phyloP scores from a whole-genome alignment of 2,329 filamentous ascomycete species.

The Botrytis porri region DNA sequence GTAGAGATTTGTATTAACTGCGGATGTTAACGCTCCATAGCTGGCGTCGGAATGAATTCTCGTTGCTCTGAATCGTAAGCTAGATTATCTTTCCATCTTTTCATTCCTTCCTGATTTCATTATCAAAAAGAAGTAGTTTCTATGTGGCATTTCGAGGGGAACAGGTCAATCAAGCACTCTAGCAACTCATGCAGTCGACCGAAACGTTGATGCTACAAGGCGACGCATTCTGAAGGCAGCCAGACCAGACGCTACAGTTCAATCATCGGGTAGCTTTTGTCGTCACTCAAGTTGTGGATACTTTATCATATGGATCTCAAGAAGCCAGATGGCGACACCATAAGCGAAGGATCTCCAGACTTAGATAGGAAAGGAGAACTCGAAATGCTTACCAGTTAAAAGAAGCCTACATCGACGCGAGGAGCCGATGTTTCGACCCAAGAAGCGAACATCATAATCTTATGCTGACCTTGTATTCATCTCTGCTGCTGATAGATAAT shows the following conservation, averaged over 20 bases:
- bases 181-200: background rate
- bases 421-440: background rate
- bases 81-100: background rate
- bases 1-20: background rate
- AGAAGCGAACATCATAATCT: background rate
- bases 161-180: background rate
- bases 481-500: background rate
- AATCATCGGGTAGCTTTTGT: background rate
- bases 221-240: background rate
- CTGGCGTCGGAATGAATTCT: background rate
- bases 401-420: background rate
- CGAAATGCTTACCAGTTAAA: background rate
- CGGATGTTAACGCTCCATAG: background rate
- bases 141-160: background rate
- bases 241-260: background rate
- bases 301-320: background rate
- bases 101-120: background rate
- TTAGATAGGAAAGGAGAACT: background rate
- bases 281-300: background rate
- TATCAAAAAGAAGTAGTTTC: background rate
- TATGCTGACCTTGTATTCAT: background rate
- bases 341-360: background rate
- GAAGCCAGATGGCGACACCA: background rate
- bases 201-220: background rate
- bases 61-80: background rate